Conservation (phyloP, 2,329 filamentous ascomycete genomes). For the Pezicula rhizophila region DNA sequence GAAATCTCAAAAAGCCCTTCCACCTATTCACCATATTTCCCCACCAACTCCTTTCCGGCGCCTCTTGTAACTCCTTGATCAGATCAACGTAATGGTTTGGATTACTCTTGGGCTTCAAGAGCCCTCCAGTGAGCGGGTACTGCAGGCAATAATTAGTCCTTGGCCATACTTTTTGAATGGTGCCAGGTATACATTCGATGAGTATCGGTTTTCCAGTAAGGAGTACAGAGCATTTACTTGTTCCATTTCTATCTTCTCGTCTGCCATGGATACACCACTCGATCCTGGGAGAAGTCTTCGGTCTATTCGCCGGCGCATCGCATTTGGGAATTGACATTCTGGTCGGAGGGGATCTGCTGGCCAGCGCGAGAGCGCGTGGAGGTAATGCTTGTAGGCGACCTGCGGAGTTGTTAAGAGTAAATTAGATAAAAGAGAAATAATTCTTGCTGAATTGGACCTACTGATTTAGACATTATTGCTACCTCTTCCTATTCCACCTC, state of each 20-base stretch:
- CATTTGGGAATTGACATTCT: slow-evolving; percentile 54
- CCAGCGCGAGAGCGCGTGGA: slow-evolving; percentile 50
- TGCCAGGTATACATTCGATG: slow-evolving; percentile 38
- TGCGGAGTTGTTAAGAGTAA: slow-evolving; percentile 17
- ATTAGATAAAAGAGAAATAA: not conserved
- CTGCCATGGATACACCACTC: slow-evolving; percentile 15
- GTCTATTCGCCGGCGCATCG: slow-evolving; percentile 42
- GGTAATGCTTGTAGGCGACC: slow-evolving; percentile 41
- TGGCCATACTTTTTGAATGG: not conserved
- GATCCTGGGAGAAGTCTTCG: slow-evolving; percentile 18
- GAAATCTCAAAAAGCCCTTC: slow-evolving; percentile 53
- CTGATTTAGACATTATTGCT: slow-evolving; percentile 27
- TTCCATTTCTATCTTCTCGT: slow-evolving; percentile 44
- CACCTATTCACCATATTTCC: slow-evolving; percentile 47
- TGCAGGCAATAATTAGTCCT: slow-evolving; percentile 14
- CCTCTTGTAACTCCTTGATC: slow-evolving; percentile 55
- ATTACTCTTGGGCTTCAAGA: slow-evolving; percentile 55
- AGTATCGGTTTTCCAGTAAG: slow-evolving; percentile 54
- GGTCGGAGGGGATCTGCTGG: slow-evolving; percentile 59
- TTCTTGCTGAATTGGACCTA: slow-evolving; percentile 7
- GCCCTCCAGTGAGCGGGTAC: slow-evolving; percentile 42
- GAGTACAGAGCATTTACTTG: slow-evolving; percentile 56
- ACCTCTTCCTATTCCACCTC: no score
- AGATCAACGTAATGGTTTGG: slow-evolving; percentile 59
- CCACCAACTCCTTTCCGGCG: slow-evolving; percentile 50